Evolutionary conservation across 2,329 filamentous ascomycete species (phyloP).

Genomic region (Hymenoscyphus occultus): DNA sequence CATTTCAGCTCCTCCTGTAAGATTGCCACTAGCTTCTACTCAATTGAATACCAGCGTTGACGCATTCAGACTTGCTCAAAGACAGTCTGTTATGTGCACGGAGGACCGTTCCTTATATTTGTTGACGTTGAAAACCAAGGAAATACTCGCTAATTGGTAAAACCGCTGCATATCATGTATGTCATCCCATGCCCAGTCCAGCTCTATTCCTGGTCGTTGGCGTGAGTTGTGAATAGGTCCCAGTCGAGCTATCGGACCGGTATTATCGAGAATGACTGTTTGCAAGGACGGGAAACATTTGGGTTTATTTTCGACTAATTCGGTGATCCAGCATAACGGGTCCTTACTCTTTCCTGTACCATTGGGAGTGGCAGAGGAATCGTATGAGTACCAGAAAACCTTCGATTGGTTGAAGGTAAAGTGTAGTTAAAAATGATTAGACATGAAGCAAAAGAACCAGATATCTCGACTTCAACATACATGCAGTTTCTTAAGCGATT

Average conservation of each 20-base stretch:
- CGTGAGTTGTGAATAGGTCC: not conserved
- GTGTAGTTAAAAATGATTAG: not conserved
- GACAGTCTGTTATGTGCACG: too few relatives aligned
- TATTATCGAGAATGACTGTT: not conserved
- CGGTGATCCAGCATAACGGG: not conserved
- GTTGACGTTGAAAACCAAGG: not conserved
- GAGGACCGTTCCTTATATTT: too few relatives aligned
- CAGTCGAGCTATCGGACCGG: not conserved
- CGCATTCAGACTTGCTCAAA: not conserved
- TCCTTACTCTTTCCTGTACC: not conserved
- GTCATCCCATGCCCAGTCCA: not conserved
- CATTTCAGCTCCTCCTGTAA: too few relatives aligned
- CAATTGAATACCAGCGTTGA: not conserved
- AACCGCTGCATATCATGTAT: not conserved
- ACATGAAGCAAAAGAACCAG: not conserved
- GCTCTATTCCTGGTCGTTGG: not conserved
- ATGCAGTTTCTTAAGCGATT: not conserved
- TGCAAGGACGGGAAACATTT: not conserved
- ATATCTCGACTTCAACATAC: not conserved
- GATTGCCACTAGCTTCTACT: not conserved
- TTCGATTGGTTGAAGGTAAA: not conserved
- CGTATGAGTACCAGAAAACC: not conserved
- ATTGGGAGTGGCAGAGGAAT: not conserved
- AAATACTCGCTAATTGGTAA: not conserved
- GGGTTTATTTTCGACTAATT: not conserved